Evolutionary conservation across 345 rosid species (phyloP).

Genomic region (Cardiospermum halicacabum): DNA sequence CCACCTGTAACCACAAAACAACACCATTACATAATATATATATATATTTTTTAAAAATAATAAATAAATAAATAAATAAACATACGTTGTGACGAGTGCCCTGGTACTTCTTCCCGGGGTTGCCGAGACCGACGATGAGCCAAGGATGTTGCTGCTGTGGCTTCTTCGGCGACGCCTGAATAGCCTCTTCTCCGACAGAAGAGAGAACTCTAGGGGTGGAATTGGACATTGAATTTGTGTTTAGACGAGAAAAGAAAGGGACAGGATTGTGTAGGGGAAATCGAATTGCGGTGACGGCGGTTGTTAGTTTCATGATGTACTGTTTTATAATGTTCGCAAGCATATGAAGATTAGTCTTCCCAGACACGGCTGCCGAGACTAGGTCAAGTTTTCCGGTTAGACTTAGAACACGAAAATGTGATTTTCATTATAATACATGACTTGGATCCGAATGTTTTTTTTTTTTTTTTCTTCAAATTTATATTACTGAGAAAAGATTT

Average conservation of each 20-base stretch:
- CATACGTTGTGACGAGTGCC: slow-evolving; percentile 80
- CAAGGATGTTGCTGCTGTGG: slow-evolving; percentile 53
- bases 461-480: no score
- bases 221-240: slow-evolving; percentile 2
- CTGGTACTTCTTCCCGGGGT: slow-evolving; percentile 70
- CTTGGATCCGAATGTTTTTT: no score
- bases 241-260: slow-evolving; percentile 18
- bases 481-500: no score
- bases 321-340: background rate
- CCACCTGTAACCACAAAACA: slow-evolving; percentile 43
- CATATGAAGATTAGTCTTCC: background rate
- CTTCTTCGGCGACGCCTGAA: slow-evolving; percentile 17
- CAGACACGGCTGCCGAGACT: background rate
- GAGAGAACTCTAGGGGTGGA: slow-evolving; percentile 18
- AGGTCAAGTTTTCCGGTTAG: background rate
- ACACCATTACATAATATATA: background rate
- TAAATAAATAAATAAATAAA: background rate
- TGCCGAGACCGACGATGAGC: slow-evolving; percentile 92
- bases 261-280: slow-evolving; percentile 12
- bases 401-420: background rate
- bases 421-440: no score
- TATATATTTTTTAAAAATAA: no score
- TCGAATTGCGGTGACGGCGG: slow-evolving; percentile 10
- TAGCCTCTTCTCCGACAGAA: slow-evolving; percentile 2
- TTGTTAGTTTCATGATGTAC: slow-evolving; percentile 16